Base-by-base conservation (phyloP, 192 early-diverging fungal species). In the Chytriomyces sp. region DNA sequence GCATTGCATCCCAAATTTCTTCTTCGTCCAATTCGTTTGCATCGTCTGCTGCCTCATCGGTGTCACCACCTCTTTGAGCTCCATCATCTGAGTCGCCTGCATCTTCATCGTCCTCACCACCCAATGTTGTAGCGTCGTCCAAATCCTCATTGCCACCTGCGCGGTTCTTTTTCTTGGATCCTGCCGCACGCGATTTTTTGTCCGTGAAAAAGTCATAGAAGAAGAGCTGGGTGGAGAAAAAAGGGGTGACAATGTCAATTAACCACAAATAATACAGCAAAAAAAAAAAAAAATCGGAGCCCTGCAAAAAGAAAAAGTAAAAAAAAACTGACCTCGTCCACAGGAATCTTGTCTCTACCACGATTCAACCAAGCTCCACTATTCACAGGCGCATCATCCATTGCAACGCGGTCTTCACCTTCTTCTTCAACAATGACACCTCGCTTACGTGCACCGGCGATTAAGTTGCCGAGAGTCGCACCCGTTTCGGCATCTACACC, bases 1-100 rank as follows among this genome's bases (percentile, higher is more conserved):
- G 87, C 93, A 98, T 98, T 7, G 95, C 96, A 35, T 88, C 77
- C 94, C 94, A 96, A 35, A 95, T 86, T 82, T 96, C 93, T 26
- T 96, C 96, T 66, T 97, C 96, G 28, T 86, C 91, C 59, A 90
- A 44, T 49, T 61, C 62, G 43, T 43, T 35, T 35, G 48, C 70
- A 64, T 89, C 89, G 44, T 86, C 83, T 10, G 77, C 79, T 61
- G 86, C 86, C 8, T 85, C 85, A 6, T 79, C 82, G 24, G 80
- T 83, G 20, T 86, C 82, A 43, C 84, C 86, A 72, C 82, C 79
- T 26, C 79, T 83, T 13, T 61, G 48, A 35, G 45, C 69, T 23
- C 79, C 80, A 44, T 81, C 84, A 20, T 50, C 50, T 45, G 45
- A 64, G 26, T 81, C 80, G 10, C 11, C 61, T 16, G 64, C 77